Evolutionary conservation across 176 grass and related monocot genomes (phyloP), one percentile per base, ranked within the genome.

Genomic region (Cenchrus purpureus): DNA sequence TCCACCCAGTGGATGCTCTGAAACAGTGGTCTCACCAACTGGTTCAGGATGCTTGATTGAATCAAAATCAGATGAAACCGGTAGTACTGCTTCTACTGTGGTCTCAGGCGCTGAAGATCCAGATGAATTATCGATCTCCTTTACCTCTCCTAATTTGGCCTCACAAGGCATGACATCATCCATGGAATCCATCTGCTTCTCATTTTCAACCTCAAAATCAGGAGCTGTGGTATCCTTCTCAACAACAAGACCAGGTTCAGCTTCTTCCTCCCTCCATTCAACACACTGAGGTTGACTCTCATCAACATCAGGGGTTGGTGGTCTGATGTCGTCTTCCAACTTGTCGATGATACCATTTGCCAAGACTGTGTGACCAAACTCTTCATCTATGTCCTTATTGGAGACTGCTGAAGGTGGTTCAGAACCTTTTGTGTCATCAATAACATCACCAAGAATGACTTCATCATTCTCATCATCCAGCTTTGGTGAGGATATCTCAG

Each of bases 241-340:
- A 40, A 61, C 22, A 46, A 75, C 32, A 12, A 59, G 80, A 52
- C 29, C 66, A 68, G 80, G 51, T 87, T 87, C 85, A 61, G 75
- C 59, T n/a, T 83, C 89, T 55, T 87, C 84, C 74, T 83, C 85
- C 53, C 62, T 80, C 85, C 80, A 91, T 69, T 91, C 85, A 2
- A 91, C 68, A 84, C 46, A 80, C 70, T 91, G 85, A 28, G 85
- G 75, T 50, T 49, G 68, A 64, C 75, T 76, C 43, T 91, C 89
- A 62, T 84, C 80, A 46, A 91, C 85, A 84, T 91, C 89, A 55
- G 85, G 84, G 40, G 80, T 91, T 56, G 75, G 68, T 44, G 80
- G 85, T 80, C 89, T 87, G 76, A 91, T 91, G 55, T 75, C 76
- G 45, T 80, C 80, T 70, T 87, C 85, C 31, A 68, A 13, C 10